Conservation (phyloP, 2,329 filamentous ascomycete genomes). For the Ophiostoma ulmi region DNA sequence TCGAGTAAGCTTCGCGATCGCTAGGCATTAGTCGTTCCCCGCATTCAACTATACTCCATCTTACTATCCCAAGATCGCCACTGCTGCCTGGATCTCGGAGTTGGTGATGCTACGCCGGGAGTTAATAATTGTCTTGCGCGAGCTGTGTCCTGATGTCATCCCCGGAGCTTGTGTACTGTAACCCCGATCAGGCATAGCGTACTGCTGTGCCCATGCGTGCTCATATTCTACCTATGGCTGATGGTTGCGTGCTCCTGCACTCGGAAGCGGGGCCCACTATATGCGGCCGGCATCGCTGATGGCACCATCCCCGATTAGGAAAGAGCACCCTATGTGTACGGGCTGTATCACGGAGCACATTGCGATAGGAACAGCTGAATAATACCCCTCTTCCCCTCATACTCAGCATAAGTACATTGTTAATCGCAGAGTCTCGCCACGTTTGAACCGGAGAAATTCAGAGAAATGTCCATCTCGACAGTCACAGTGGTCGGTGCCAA, state of each 20-base stretch:
- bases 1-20: not conserved
- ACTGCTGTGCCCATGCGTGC: not conserved
- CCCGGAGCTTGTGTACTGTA: not conserved
- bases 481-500: conserved; percentile 39
- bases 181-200: not conserved
- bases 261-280: not conserved
- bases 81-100: not conserved
- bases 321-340: not conserved
- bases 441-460: not conserved
- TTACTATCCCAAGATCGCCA: not conserved
- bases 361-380: not conserved
- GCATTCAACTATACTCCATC: not conserved
- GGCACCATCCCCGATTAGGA: not conserved
- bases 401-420: not conserved
- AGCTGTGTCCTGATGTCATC: not conserved
- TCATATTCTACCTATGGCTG: not conserved
- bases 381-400: not conserved
- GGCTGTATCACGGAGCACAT: not conserved
- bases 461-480: conserved; percentile 34
- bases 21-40: not conserved
- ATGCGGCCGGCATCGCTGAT: not conserved
- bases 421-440: not conserved
- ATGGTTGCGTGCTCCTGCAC: not conserved
- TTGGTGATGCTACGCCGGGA: not conserved
- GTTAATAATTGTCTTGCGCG: not conserved